phyloP scores from a whole-genome alignment of 2,329 filamentous ascomycete genomes.

The Beauveria sp. region DNA sequence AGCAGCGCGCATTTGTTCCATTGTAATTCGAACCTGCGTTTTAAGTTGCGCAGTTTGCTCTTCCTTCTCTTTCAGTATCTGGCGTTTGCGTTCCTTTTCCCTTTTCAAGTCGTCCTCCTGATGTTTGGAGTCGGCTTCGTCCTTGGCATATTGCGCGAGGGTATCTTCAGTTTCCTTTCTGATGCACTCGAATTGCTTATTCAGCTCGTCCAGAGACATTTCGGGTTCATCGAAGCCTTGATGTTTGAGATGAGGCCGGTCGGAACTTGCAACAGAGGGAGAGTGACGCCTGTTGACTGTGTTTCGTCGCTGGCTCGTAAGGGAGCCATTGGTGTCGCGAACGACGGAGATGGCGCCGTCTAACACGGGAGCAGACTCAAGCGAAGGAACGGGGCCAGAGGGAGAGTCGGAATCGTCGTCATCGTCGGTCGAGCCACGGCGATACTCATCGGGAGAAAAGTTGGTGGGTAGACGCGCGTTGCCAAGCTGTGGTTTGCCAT shows the following conservation, averaged over 20 bases:
- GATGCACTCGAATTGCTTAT: slow-evolving; percentile 70
- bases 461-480: slow-evolving; percentile 49
- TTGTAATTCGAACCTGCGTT: slow-evolving; percentile 69
- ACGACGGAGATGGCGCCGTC: slow-evolving; percentile 53
- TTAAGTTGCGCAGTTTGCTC: slow-evolving; percentile 80
- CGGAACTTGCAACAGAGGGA: slow-evolving; percentile 55
- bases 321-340: slow-evolving; percentile 52
- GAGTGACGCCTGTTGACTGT: slow-evolving; percentile 70
- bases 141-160: slow-evolving; percentile 60
- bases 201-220: slow-evolving; percentile 68
- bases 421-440: slow-evolving; percentile 32
- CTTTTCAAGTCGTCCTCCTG: slow-evolving; percentile 60
- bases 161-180: slow-evolving; percentile 78
- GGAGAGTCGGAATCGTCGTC: slow-evolving; percentile 38
- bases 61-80: slow-evolving; percentile 79
- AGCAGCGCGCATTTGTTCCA: slow-evolving; percentile 72
- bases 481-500: slow-evolving; percentile 54
- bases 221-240: slow-evolving; percentile 46
- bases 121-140: slow-evolving; percentile 63
- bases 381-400: slow-evolving; percentile 43
- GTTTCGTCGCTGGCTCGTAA: slow-evolving; percentile 30
- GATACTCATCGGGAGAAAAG: slow-evolving; percentile 45
- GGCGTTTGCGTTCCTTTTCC: slow-evolving; percentile 72
- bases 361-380: slow-evolving; percentile 55
- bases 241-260: slow-evolving; percentile 40